Base-by-base conservation (phyloP, 352 stramenopile species). In the Globisporangium spiculum region DNA sequence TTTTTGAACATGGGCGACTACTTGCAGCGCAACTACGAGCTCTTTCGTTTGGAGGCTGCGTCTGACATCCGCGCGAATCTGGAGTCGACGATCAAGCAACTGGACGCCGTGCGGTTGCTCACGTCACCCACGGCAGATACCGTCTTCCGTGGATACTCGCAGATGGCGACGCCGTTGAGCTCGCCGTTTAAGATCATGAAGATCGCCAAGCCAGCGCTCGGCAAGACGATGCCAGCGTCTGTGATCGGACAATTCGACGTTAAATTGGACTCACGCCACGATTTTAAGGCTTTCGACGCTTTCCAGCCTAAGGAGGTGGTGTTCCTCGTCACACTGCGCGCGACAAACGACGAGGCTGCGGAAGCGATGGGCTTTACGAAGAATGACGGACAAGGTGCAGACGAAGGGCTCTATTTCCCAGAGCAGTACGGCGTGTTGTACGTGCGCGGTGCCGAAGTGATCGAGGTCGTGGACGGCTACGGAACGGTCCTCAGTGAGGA, bases 1-100 rank as follows among this genome's bases (percentile, higher is more conserved):
- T 99, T 98, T 71, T 77, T 99, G 20, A 98, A 96, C 18, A 74
- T 98, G 48, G 67, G 85, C 10, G 97, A 99, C 72, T 98, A 98
- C 75, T 71, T 99, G 8, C 71, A 96, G 36, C 89, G 97, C 22
- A 97, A 92, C 67, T 98, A 97, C 75, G 82, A 94, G 63, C 77
- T 99, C 30, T 92, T 93, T 63, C 86, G 86, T 8, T 67, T 98
- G 0, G 96, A 98, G 74, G 91, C 81, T 41, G 86, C 90, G 0
- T 93, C 97, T 60, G 86, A 92, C 57, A 88, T 98, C 18, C 82
- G 93, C 32, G 60, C 41, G 0, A 91, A 98, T 64, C 74, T 99
- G 12, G 90, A 98, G 50, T 69, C 90, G 60, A 84, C 90, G 5
- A 83, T 99, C 27, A 84, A 87, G 54, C 72, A 81, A n/a, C 61